phyloP scores from a whole-genome alignment of 164 flowering plant species.

The Magnolia changhungtana region DNA sequence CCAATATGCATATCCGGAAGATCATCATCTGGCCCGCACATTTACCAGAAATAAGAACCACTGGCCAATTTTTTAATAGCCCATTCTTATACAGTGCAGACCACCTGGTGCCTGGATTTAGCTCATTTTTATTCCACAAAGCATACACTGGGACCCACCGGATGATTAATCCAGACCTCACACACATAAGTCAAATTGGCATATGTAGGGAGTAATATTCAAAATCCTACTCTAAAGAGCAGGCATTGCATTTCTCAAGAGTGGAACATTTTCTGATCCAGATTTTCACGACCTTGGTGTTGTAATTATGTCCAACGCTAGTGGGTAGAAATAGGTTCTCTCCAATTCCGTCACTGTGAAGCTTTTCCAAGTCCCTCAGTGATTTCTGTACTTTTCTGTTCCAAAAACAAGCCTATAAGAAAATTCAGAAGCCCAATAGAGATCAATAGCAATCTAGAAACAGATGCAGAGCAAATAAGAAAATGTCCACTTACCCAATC shows the following conservation, averaged over 20 bases:
- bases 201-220: no score
- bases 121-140: neutral
- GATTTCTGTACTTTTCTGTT: constrained; percentile 74
- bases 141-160: neutral
- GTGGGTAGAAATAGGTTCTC: constrained; percentile 53
- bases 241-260: neutral
- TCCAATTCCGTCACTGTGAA: constrained; percentile 48
- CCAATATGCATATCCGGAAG: neutral
- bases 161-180: neutral
- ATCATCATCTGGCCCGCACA: neutral
- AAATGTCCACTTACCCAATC: constrained; percentile 56
- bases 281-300: constrained; percentile 50
- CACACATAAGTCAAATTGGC: neutral
- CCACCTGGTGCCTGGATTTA: neutral
- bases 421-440: neutral
- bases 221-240: neutral
- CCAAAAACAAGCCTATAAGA: constrained; percentile 1
- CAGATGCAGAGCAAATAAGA: neutral
- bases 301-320: constrained; percentile 40
- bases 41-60: neutral
- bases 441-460: constrained; percentile 1
- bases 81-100: neutral
- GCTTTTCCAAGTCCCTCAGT: constrained; percentile 53
- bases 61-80: no score
- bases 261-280: neutral